A percentile compares a stretch with the other conserved stretches of the same genome.
phyloP scores from a whole-genome alignment of 169 alveolate species.

The Cytauxzoon felis region DNA sequence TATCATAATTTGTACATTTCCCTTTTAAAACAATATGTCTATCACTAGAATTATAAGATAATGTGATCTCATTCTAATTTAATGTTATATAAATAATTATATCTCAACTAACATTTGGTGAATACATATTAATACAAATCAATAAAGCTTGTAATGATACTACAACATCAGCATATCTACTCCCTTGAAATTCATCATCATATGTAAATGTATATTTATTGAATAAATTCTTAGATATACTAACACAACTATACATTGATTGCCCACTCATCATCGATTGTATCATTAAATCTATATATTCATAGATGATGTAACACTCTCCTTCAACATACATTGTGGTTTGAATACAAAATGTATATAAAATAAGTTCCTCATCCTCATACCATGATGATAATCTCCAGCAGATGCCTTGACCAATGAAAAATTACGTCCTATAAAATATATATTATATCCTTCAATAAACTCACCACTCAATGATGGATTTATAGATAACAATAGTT shows the following conservation, averaged over 20 bases:
- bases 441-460: not conserved
- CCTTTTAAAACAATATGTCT: slow-evolving; percentile 47
- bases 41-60: slow-evolving; percentile 48
- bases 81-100: not conserved
- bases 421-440: slow-evolving; percentile 21
- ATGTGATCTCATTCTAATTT: slow-evolving; percentile 41
- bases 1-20: slow-evolving; percentile 24
- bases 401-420: slow-evolving; percentile 8
- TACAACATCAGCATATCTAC: slow-evolving; percentile 30
- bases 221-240: slow-evolving; percentile 39
- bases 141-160: slow-evolving; percentile 44
- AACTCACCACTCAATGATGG: slow-evolving; percentile 39
- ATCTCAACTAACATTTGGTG: slow-evolving; percentile 34
- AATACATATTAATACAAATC: slow-evolving; percentile 47
- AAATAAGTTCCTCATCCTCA: slow-evolving; percentile 32
- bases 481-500: slow-evolving; percentile 28
- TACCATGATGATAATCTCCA: slow-evolving; percentile 1
- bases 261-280: slow-evolving; percentile 66
- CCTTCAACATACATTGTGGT: slow-evolving; percentile 24
- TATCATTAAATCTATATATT: slow-evolving; percentile 33
- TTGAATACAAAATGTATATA: slow-evolving; percentile 53
- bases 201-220: slow-evolving; percentile 28
- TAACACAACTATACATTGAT: slow-evolving; percentile 61
- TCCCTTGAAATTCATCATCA: slow-evolving; percentile 10
- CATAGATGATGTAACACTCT: not conserved